Evolutionary conservation across 2,329 filamentous ascomycete genomes (phyloP), one percentile per base, ranked within the genome.

Genomic region (Leptographium galeiforme): DNA sequence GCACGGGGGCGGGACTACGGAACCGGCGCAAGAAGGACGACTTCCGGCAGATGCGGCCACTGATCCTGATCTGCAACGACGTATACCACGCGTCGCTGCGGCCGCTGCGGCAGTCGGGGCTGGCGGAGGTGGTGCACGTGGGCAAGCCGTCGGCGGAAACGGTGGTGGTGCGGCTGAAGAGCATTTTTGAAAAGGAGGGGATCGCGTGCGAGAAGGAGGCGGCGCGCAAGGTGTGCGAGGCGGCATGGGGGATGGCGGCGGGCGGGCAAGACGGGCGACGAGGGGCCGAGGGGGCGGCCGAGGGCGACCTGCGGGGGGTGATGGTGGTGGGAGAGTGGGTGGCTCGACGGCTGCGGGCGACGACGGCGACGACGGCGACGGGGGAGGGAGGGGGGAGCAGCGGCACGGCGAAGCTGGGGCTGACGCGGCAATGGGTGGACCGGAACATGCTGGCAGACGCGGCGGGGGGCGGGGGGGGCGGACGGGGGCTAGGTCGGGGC

Each of bases 61-160:
- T 98, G 34, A 89, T 98, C 50, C 74, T 98, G 48, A 93, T 98
- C 61, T 98, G 93, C 72, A 98, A 98, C 62, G 94, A 98, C 66
- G 82, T 97, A 1, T 98, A 98, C 63, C 89, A 95, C 60, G 84
- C 91, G 5, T 87, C 90, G 19, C 75, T 98, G 43, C 80, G 89
- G 33, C 89, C 88, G 0, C 73, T 98, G 8, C 82, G 93, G n/a
- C 86, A 91, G 58, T 90, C 89, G 0, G 81, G 75, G 7, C 70
- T 93, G 50, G 93, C 91, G 0, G 93, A 98, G 66, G 82, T 97
- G 41, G 84, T 98, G 25, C 89, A 95, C 63, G 85, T 95, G 38
- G 87, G 91, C 48, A 93, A 93, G 61, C 89, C 93, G 2, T 83
- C 87, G 0, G 70, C 97, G 11, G 90, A 95, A 57, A 85, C 89